Base-by-base conservation (phyloP, 169 alveolate genomes). In the Plasmodium yoelii region DNA sequence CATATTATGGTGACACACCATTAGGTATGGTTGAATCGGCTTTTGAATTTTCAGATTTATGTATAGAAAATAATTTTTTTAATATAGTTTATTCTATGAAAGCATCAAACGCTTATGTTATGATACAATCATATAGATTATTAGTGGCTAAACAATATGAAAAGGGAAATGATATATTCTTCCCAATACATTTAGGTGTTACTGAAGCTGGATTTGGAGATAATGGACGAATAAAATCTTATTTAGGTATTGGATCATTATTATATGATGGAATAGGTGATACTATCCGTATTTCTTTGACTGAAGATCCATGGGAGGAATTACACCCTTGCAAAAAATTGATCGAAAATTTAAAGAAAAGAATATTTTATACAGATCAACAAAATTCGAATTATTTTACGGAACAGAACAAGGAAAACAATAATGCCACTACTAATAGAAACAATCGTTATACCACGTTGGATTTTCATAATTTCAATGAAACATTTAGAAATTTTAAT, bases 171-270 rank as follows among this genome's bases (percentile, higher is more conserved):
- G 55, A 67, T 5, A 10, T 77, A 59, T 2, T 77, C 13, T 94
- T 92, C 69, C 97, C 97, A 34, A 63, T 95, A 8, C 97, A 95
- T 71, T 91, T 95, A 24, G 97, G 97, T 6, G 97, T 95, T 0
- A 95, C 97, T 15, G 97, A 95, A 74, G 97, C 97, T 10, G 97
- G 97, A 1, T 94, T 93, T 88, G 97, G 97, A 64, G 84, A 73
- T 65, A 96, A 94, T 71, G 97, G 97, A 39, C 91, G 97, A 24
- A 93, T 95, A 12, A 94, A 94, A 74, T 92, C 96, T 42, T 93
- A 94, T 12, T 63, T 94, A 22, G 97, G 97, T 8, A 95, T 95
- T 57, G 97, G 97, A 13, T 72, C 96, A 2, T 82, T 95, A 87
- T 91, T 95, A 46, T 89, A 93, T 56, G 97, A 95, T 69, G 97